Conservation (phyloP, 495 filamentous ascomycete genomes). For the Podospora sp. region DNA sequence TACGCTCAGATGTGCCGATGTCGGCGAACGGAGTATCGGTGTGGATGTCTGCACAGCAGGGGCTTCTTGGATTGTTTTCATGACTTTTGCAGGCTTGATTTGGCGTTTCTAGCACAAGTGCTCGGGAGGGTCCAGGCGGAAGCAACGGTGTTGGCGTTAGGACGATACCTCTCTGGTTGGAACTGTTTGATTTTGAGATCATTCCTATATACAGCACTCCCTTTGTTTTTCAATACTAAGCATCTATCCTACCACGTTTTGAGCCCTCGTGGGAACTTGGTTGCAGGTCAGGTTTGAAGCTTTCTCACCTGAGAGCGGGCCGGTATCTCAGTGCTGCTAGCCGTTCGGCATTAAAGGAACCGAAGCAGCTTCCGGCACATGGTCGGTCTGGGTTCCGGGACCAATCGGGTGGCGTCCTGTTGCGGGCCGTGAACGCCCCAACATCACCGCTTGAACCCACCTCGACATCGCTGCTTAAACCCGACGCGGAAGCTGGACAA, state of each 20-base stretch:
- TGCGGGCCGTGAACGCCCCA: neutral
- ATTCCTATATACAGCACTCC: neutral
- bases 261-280: neutral
- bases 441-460: neutral
- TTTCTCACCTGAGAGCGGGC: neutral
- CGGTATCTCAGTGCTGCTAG: neutral
- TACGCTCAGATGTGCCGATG: slow-evolving; percentile 8
- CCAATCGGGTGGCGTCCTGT: slow-evolving; percentile 10
- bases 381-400: neutral
- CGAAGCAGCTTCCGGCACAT: neutral
- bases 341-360: neutral
- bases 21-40: slow-evolving; percentile 1
- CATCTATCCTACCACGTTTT: neutral
- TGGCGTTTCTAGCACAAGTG: neutral
- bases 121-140: neutral
- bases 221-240: neutral
- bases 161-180: neutral
- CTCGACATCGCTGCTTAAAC: neutral
- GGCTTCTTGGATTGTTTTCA: neutral
- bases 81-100: neutral
- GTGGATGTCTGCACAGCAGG: neutral
- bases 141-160: neutral
- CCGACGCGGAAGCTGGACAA: slow-evolving; percentile 5
- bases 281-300: neutral
- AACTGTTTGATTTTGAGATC: neutral